Conservation (phyloP, 2,329 filamentous ascomycete species). For the Verticillium longisporum region DNA sequence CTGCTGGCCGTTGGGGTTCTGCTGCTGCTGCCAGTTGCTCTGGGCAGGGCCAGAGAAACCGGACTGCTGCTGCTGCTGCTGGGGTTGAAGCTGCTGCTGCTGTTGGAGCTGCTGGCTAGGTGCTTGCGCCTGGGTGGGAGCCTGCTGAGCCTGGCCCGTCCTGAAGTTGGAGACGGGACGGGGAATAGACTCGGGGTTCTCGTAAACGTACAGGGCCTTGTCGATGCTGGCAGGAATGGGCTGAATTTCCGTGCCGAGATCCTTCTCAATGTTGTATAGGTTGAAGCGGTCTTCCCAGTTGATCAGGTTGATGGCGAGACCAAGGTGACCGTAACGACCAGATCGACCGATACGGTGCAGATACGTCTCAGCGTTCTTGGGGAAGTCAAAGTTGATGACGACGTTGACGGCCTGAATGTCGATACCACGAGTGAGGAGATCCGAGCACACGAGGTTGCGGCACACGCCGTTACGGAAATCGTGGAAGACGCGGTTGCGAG, state of each 20-base stretch:
- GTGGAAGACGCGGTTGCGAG: slow-evolving; percentile 97
- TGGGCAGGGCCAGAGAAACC: slow-evolving; percentile 15
- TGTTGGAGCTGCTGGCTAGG: slow-evolving; percentile 16
- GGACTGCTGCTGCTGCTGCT: slow-evolving; percentile 15
- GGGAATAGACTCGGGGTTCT: slow-evolving; percentile 90
- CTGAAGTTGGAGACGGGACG: slow-evolving; percentile 59
- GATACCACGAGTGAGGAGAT: slow-evolving; percentile 95
- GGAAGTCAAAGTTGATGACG: slow-evolving; percentile 99
- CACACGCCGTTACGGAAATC: slow-evolving; percentile 98
- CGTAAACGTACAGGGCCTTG: slow-evolving; percentile 97
- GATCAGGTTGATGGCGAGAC: slow-evolving; percentile 97
- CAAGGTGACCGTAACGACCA: slow-evolving; percentile 92
- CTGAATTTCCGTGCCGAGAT: slow-evolving; percentile 94
- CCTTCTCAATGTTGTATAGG: slow-evolving; percentile 96
- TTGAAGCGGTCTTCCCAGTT: slow-evolving; percentile 99
- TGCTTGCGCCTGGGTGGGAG: slow-evolving; percentile 11
- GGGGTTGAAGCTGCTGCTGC: slow-evolving; percentile 12
- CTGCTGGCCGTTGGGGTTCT: slow-evolving; percentile 20
- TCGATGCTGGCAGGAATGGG: slow-evolving; percentile 93
- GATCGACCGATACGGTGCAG: slow-evolving; percentile 97
- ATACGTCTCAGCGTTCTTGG: slow-evolving; percentile 98
- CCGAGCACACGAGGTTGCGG: slow-evolving; percentile 96
- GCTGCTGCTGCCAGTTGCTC: slow-evolving; percentile 22
- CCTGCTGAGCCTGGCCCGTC: slow-evolving; percentile 17
- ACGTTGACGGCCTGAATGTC: slow-evolving; percentile 99